Evolutionary conservation across 2,329 filamentous ascomycete species (phyloP).

Genomic region (Penicillium fuscoglaucum): DNA sequence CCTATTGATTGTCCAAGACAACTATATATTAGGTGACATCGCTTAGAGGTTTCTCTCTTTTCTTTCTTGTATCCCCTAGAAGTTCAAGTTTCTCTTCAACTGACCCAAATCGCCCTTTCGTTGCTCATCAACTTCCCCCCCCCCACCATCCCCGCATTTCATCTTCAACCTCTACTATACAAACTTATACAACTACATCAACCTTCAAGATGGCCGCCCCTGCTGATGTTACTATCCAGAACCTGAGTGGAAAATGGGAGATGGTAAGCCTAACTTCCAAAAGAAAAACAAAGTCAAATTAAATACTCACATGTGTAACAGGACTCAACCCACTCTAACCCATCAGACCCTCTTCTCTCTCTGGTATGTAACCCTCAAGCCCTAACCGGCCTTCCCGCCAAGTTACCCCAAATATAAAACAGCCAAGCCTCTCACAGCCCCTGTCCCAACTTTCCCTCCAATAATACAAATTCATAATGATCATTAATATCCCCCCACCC

Average conservation of each 20-base stretch:
- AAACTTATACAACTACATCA: background rate
- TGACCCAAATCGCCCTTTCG: background rate
- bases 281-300: background rate
- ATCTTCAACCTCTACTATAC: background rate
- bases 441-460: background rate
- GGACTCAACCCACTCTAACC: constrained; percentile 74
- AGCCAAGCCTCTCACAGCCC: background rate
- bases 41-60: background rate
- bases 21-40: constrained; percentile 15
- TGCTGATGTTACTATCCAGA: constrained; percentile 62
- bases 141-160: constrained; percentile 25
- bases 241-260: constrained; percentile 68
- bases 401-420: background rate
- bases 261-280: constrained; percentile 56
- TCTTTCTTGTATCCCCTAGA: background rate
- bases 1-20: background rate
- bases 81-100: background rate
- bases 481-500: too few relatives aligned
- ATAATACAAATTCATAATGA: background rate
- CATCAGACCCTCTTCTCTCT: constrained; percentile 65
- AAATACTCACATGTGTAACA: constrained; percentile 36
- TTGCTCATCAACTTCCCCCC: constrained; percentile 8
- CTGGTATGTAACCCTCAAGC: constrained; percentile 48
- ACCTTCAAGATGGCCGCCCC: constrained; percentile 68
- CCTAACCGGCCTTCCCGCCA: background rate